Base-by-base conservation (phyloP, 306 rosid genomes). In the Gastrolobium bilobum region DNA sequence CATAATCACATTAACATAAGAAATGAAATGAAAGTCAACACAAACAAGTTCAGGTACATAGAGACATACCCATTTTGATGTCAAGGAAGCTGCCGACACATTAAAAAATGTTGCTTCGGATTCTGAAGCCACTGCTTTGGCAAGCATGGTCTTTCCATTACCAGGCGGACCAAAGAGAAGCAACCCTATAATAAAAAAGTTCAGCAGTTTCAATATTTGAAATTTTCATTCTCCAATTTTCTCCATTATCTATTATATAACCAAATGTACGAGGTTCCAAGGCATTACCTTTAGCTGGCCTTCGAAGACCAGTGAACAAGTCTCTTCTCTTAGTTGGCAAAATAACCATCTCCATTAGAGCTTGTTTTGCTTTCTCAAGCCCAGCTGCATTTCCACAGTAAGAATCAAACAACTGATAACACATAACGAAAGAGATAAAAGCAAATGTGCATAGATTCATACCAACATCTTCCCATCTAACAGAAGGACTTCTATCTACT, bases 101-200 rank as follows among this genome's bases (percentile, higher is more conserved):
- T 92, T 95, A 80, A 95, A 95, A 86, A 95, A 95, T 53, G 99
- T 95, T 43, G 98, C 99, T 64, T 89, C 94, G 7, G 99, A 95
- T 86, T 95, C 99, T 73, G 99, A 92, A 75, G 99, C 99, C 15
- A 95, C 97, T 76, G 98, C 99, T 87, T 95, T 92, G 73, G 99
- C 98, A 85, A 95, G 97, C 99, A 95, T 92, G 58, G 99, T 95
- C 86, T 95, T 95, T 61, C 99, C 98, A 87, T 95, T 95, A 60
- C 99, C 99, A 0, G 99, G 99, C 0, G 99, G 99, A 84, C 99
- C 99, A 80, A 95, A 95, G 78, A 95, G 91, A 81, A 95, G 99
- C 86, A 95, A 84, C 71, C 99, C 99, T 95, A 86, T 79, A 64
- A 58, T 62, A 34, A 7, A 50, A 81, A 66, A 46, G 66, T 66